phyloP scores from a whole-genome alignment of 441 rosid genomes.

The Gossypium lobatum region DNA sequence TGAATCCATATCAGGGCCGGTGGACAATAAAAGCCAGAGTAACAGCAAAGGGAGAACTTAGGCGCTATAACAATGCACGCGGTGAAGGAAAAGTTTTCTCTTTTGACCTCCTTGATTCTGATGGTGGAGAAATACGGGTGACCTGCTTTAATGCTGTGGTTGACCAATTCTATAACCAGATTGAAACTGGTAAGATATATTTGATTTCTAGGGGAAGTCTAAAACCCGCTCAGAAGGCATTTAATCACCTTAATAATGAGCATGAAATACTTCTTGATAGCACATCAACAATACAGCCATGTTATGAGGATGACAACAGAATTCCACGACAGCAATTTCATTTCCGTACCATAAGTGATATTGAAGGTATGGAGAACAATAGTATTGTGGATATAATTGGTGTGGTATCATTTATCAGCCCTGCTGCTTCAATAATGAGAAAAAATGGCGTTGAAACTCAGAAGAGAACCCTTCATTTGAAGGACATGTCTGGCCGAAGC shows the following conservation, averaged over 20 bases:
- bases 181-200: constrained; percentile 63
- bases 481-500: constrained; percentile 77
- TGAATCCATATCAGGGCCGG: constrained; percentile 75
- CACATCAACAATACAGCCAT: constrained; percentile 53
- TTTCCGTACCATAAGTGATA: constrained; percentile 54
- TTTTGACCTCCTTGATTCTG: constrained; percentile 84
- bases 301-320: constrained; percentile 57
- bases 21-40: constrained; percentile 93
- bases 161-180: constrained; percentile 65
- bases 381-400: constrained; percentile 58
- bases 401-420: constrained; percentile 51
- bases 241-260: constrained; percentile 76
- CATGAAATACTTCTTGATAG: constrained; percentile 57
- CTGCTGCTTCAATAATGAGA: constrained; percentile 49
- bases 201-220: constrained; percentile 45
- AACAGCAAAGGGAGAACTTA: constrained; percentile 63
- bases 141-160: constrained; percentile 89
- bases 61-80: constrained; percentile 61
- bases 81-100: constrained; percentile 87
- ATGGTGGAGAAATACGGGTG: constrained; percentile 82
- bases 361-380: constrained; percentile 66
- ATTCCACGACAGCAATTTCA: constrained; percentile 67
- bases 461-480: constrained; percentile 71
- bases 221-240: constrained; percentile 72
- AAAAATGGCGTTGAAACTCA: constrained; percentile 69